phyloP scores from a whole-genome alignment of 306 rosid species.

The Gastrolobium villosum region DNA sequence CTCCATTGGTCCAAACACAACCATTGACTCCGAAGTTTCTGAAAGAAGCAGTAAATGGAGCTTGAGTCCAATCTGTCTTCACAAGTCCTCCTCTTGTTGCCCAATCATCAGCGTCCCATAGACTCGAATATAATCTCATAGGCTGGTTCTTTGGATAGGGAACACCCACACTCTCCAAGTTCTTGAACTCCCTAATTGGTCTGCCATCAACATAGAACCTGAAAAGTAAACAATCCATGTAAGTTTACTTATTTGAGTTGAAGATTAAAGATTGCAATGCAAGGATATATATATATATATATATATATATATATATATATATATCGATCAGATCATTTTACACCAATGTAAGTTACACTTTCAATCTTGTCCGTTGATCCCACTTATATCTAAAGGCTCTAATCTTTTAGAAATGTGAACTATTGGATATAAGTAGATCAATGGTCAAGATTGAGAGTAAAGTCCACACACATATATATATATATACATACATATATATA shows the following conservation, averaged over 20 bases:
- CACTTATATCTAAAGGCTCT: no score
- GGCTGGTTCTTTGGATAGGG: slow-evolving; percentile 65
- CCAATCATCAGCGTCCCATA: slow-evolving; percentile 83
- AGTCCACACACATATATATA: no score
- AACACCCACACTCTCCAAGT: slow-evolving; percentile 62
- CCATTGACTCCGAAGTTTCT: slow-evolving; percentile 58
- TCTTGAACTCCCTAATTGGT: slow-evolving; percentile 80
- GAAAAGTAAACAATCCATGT: neutral
- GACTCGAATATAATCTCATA: slow-evolving; percentile 69
- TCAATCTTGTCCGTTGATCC: no score
- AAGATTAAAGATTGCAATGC: neutral
- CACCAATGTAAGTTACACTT: no score
- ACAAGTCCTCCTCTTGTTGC: slow-evolving; percentile 85
- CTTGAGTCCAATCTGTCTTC: slow-evolving; percentile 75
- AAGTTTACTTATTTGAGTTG: neutral
- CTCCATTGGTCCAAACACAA: slow-evolving; percentile 65
- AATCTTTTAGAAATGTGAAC: no score
- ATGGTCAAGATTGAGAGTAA: no score
- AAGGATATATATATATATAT: no score
- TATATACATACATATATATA: no score
- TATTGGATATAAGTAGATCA: no score
- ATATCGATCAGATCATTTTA: no score
- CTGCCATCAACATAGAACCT: slow-evolving; percentile 77
- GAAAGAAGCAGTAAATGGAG: slow-evolving; percentile 75
- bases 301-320: no score